Percentiles rank a stretch among this genome's conserved stretches.
These are phyloP conservation scores for Barbarea vulgaris DNA, from an alignment of 345 rosid species.

Conservation along the genomic window DNA sequence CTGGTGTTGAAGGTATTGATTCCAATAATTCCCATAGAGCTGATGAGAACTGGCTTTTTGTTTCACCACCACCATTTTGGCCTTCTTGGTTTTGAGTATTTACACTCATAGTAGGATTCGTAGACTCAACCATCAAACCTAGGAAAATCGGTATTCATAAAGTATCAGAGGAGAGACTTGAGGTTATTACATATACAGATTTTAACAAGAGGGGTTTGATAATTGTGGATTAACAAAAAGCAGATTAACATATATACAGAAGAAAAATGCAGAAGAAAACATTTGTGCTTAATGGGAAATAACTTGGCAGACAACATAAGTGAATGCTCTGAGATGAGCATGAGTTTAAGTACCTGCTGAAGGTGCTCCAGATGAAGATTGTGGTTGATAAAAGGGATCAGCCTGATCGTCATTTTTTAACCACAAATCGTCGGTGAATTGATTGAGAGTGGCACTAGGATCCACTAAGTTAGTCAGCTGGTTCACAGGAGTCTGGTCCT, in stretches of 20 bases:
- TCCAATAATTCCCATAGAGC: slow-evolving; percentile 78
- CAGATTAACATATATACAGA: slow-evolving; percentile 11
- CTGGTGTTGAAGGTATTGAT: slow-evolving; percentile 85
- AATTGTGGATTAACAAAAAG: neutral
- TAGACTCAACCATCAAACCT: slow-evolving; percentile 33
- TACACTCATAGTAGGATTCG: slow-evolving; percentile 11
- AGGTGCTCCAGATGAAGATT: slow-evolving; percentile 11
- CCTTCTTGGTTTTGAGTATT: slow-evolving; percentile 21
- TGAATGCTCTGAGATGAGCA: slow-evolving; percentile 7
- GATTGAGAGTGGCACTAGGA: slow-evolving; percentile 17
- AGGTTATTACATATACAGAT: neutral
- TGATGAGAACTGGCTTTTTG: slow-evolving; percentile 58
- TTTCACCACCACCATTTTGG: slow-evolving; percentile 31
- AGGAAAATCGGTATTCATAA: slow-evolving; percentile 6
- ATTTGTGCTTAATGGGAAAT: neutral
- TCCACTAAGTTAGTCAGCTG: slow-evolving; percentile 22
- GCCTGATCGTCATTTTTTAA: slow-evolving; percentile 22
- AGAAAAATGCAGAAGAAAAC: neutral
- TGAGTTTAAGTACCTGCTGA: slow-evolving; percentile 36
- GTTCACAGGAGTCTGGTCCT: slow-evolving; percentile 11
- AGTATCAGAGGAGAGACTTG: slow-evolving; percentile 7
- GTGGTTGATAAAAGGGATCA: slow-evolving; percentile 15
- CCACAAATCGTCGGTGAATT: slow-evolving; percentile 28
- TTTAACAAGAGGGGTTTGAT: slow-evolving; percentile 6
- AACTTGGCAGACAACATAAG: neutral